Evolutionary conservation across 2,329 filamentous ascomycete genomes (phyloP), one percentile per base, ranked within the genome.

Genomic region (Aspergillus unguis): DNA sequence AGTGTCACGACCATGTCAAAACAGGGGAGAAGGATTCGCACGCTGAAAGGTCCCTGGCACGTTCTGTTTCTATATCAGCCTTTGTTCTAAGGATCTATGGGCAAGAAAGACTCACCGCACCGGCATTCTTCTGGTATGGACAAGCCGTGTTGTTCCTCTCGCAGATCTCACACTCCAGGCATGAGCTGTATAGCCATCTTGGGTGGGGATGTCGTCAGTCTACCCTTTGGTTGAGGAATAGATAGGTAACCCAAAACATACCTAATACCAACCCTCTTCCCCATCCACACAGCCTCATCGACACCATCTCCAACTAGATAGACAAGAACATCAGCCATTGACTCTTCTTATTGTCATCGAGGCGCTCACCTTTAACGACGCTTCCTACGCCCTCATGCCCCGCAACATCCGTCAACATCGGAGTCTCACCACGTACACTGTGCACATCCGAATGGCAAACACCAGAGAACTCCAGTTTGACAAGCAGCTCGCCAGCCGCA

Each of bases 381-480:
- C 57, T 67, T 4, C 75, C 75, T 23, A 78, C 67, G 17, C 75
- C 76, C 52, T 78, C 76, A 57, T 78, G 75, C 2, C 76, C 75
- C 3, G 75, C 75, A 3, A 77, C 71, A 52, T 76, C 67, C 5
- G 74, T 77, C 61, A 64, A 59, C 75, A 77, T 64, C 43, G 70
- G 59, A 55, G 74, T 66, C 59, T 74, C 68, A 6, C 71, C 72
- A 8, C 69, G 68, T 5, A 77, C 70, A 54, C 75, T 77, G 53
- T 72, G 72, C 50, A 76, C 71, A 61, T 78, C 76, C 1, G 75
- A 77, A 62, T 78, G 75, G 47, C 75, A 78, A 26, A 78, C 72
- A 0, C 75, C 75, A 0, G 73, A 76, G 58, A 65, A 77, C 55
- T 78, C 75, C 7, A 77, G 64, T 53, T 77, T 77, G 36, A 78